These are phyloP conservation scores for Erythrobasidium hasegawianum DNA, from an alignment of 1,284 basidiomycete genomes.

Conservation along the genomic window DNA sequence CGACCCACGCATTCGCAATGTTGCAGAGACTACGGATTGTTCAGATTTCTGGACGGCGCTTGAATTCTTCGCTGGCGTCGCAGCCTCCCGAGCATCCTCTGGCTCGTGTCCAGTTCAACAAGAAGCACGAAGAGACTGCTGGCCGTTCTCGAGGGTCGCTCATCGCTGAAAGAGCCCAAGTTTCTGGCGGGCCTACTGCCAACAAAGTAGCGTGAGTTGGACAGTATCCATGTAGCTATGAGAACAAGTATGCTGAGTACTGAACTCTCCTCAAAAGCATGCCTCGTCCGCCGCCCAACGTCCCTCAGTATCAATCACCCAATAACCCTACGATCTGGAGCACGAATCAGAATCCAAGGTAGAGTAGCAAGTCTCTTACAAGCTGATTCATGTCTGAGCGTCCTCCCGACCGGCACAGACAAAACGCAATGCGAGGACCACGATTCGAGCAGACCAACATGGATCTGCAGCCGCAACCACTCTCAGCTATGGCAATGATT, in stretches of 20 bases:
- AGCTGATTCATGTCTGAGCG: background rate
- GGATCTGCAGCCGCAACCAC: conserved; percentile 81
- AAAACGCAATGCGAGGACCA: conserved; percentile 56
- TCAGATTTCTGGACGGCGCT: background rate
- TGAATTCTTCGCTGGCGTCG: background rate
- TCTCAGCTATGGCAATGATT: conserved; percentile 86
- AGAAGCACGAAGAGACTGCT: conserved; percentile 3
- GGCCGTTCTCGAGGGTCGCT: background rate
- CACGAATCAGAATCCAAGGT: conserved; percentile 35
- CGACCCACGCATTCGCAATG: too few relatives aligned
- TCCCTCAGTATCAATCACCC: conserved; percentile 29
- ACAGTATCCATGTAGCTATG: background rate
- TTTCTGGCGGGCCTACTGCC: conserved; percentile 27
- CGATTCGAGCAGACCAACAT: conserved; percentile 88
- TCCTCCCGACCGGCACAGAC: conserved; percentile 18
- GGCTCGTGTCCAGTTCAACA: conserved; percentile 2
- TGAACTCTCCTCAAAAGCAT: too few relatives aligned
- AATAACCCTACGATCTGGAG: conserved; percentile 24
- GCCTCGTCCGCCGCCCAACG: conserved; percentile 34
- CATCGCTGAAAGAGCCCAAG: conserved; percentile 14
- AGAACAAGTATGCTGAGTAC: too few relatives aligned
- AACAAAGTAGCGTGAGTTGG: conserved; percentile 29
- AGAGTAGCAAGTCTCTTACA: background rate
- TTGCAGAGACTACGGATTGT: too few relatives aligned
- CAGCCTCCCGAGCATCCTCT: conserved; percentile 6